Evolutionary conservation across 2,329 filamentous ascomycete species (phyloP).

Genomic region (Teratosphaeria destructans): DNA sequence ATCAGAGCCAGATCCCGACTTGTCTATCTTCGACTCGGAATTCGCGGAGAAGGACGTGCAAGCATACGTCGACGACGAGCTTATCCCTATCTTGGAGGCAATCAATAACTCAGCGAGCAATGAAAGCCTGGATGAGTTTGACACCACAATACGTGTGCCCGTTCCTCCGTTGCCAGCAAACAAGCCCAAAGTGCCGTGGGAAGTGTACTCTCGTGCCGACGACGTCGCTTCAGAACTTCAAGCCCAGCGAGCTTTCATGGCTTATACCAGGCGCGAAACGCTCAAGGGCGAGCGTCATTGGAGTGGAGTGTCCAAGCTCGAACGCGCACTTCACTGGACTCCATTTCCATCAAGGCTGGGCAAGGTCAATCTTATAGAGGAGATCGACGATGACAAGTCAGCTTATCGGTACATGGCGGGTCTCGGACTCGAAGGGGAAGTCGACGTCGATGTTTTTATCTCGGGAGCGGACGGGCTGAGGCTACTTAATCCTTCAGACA

Average conservation of each 20-base stretch:
- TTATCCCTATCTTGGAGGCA: conserved; percentile 28
- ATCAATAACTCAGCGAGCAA: conserved; percentile 28
- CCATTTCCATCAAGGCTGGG: conserved; percentile 36
- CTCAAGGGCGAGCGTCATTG: conserved; percentile 25
- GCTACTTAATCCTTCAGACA: conserved; percentile 30
- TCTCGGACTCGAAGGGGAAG: conserved; percentile 22
- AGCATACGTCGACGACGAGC: conserved; percentile 24
- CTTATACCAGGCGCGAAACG: conserved; percentile 9
- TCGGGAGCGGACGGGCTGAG: conserved; percentile 42
- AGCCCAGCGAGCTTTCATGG: conserved; percentile 23
- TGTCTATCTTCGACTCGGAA: conserved; percentile 7
- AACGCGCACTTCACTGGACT: conserved; percentile 36
- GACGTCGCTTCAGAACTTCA: conserved; percentile 13
- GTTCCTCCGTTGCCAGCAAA: conserved; percentile 37
- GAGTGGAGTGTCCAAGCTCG: conserved; percentile 30
- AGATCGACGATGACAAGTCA: conserved; percentile 31
- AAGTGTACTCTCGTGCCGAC: conserved; percentile 17
- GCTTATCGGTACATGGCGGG: conserved; percentile 27
- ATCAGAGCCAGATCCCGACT: conserved; percentile 8
- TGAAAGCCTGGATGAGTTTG: conserved; percentile 37
- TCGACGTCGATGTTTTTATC: conserved; percentile 32
- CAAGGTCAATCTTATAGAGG: conserved; percentile 29
- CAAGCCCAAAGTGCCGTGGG: conserved; percentile 38
- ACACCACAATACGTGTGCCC: conserved; percentile 39
- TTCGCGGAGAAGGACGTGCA: conserved; percentile 22